Base-by-base conservation (phyloP, 2,329 filamentous ascomycete genomes). In the Ceratocystis cacaofunesta region DNA sequence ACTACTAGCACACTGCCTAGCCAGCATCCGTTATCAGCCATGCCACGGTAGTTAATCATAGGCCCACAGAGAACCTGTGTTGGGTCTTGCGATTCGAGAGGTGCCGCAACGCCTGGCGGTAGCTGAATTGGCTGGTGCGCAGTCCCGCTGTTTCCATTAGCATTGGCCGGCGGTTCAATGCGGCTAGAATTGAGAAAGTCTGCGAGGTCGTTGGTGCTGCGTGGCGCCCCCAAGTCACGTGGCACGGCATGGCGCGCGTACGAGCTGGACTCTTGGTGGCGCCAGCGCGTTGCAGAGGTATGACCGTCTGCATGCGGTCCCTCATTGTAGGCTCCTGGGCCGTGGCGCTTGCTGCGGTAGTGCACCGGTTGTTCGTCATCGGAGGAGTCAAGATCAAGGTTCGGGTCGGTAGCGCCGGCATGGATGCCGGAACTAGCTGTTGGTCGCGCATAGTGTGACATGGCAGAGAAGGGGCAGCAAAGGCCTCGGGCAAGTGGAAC, bases 1-100 rank as follows among this genome's bases (percentile, higher is more conserved):
- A 96, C 90, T 62, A 96, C 78, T 70, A 96, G 77, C 6, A 95
- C 88, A 73, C 90, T 95, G 66, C 92, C 92, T 70, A 89, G 79
- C 92, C 92, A 97, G 48, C 78, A 78, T 32, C 80, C 81, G 70
- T 86, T 83, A 69, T 87, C 84, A 12, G 52, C 52, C 83, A 88
- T 91, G 71, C 83, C 82, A 69, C 86, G 81, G 74, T 91, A 92
- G 75, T 92, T 92, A 68, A 92, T 76, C 69, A 92, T 76, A 22
- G 89, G 89, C 0, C 89, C 89, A 70, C 83, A 86, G 15, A 87
- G 78, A 32, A 91, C 80, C 68, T 88, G 83, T 71, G 77, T 80
- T 58, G 79, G 80, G 61, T 82, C 80, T 4, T 72, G 69, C 6
- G 70, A 70, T 19, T 68, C 46, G 19, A 69, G 69, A 30, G 65